phyloP scores from a whole-genome alignment of 2,329 filamentous ascomycete genomes.

The Aureobasidium sp. region DNA sequence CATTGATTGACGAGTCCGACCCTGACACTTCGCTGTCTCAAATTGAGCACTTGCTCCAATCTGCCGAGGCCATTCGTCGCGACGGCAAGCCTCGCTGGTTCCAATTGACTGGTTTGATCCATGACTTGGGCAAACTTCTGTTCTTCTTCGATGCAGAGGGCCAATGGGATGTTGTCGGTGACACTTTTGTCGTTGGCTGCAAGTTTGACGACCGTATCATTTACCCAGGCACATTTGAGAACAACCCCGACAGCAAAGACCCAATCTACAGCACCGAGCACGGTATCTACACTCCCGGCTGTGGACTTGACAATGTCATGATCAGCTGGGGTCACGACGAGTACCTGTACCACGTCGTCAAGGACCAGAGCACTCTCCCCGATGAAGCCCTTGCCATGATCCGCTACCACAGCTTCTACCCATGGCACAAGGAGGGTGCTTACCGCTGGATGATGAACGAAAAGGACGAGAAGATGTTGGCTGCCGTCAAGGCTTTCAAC shows the following conservation, averaged over 20 bases:
- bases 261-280: conserved; percentile 66
- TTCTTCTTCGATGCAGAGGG: conserved; percentile 77
- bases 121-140: conserved; percentile 73
- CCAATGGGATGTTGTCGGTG: conserved; percentile 90
- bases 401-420: conserved; percentile 86
- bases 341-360: conserved; percentile 79
- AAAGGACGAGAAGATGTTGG: conserved; percentile 71
- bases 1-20: conserved; percentile 82
- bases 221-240: conserved; percentile 68
- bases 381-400: conserved; percentile 86
- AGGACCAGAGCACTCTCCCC: conserved; percentile 72
- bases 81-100: conserved; percentile 80
- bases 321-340: conserved; percentile 86
- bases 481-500: conserved; percentile 79
- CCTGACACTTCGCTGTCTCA: conserved; percentile 81
- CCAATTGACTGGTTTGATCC: conserved; percentile 69
- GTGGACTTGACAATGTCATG: conserved; percentile 82
- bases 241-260: conserved; percentile 67
- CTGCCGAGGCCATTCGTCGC: conserved; percentile 79
- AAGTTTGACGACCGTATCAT: conserved; percentile 70
- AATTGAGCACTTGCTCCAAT: conserved; percentile 84
- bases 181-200: conserved; percentile 74
- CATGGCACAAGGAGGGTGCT: conserved; percentile 77
- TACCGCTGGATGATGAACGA: conserved; percentile 78
- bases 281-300: conserved; percentile 73